Evolutionary conservation across 2,329 filamentous ascomycete species (phyloP).

Genomic region (Stemphylium vesicarium): DNA sequence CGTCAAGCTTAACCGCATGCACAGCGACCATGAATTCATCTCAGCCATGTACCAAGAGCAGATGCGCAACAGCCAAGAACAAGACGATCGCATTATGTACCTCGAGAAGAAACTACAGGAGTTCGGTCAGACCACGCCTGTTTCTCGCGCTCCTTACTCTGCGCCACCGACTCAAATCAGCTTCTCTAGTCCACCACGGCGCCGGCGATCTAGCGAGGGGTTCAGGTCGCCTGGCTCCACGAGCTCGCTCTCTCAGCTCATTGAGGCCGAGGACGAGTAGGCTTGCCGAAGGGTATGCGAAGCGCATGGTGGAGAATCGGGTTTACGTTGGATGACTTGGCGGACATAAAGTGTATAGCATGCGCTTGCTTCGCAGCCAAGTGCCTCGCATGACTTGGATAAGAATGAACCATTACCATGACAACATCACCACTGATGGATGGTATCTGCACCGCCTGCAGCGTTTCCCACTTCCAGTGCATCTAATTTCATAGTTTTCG

Average conservation of each 20-base stretch:
- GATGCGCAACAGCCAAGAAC: conserved; percentile 27
- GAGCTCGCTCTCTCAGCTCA: conserved; percentile 9
- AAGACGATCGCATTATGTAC: conserved; percentile 37
- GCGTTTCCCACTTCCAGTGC: too few relatives aligned
- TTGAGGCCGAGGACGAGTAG: conserved; percentile 12
- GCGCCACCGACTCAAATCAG: conserved; percentile 21
- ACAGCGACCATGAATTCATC: conserved; percentile 23
- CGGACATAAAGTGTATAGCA: too few relatives aligned
- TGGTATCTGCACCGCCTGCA: too few relatives aligned
- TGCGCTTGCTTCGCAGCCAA: too few relatives aligned
- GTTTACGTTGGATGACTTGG: too few relatives aligned
- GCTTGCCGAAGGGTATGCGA: too few relatives aligned
- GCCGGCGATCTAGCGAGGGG: neutral
- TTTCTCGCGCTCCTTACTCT: conserved; percentile 12
- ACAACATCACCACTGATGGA: too few relatives aligned
- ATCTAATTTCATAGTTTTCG: too few relatives aligned
- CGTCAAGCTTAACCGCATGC: conserved; percentile 14
- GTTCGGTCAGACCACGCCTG: conserved; percentile 4
- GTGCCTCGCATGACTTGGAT: too few relatives aligned
- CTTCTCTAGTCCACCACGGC: conserved; percentile 18
- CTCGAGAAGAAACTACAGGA: conserved; percentile 39
- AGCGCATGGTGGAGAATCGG: too few relatives aligned
- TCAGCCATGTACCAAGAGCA: conserved; percentile 20
- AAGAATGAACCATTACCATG: too few relatives aligned
- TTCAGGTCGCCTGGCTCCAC: neutral